Evolutionary conservation across 2,329 filamentous ascomycete species (phyloP).

Genomic region (Penicillium sp.): DNA sequence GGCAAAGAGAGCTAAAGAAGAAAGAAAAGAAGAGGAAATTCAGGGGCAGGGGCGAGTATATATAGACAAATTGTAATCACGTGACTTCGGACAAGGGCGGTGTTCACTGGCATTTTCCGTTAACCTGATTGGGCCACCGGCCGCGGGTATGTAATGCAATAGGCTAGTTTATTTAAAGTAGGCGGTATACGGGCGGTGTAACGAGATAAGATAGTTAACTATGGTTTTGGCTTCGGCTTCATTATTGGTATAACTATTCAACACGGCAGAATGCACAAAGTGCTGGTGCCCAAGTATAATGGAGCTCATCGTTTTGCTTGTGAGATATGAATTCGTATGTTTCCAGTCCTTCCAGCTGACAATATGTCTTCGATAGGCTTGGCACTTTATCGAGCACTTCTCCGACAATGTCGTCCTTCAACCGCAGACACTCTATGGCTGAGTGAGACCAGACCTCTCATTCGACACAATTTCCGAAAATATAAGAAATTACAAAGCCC

Average conservation of each 20-base stretch:
- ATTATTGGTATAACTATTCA: background rate
- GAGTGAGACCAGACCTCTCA: conserved; percentile 25
- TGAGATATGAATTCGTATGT: conserved; percentile 19
- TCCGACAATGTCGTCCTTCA: conserved; percentile 40
- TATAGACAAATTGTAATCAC: background rate
- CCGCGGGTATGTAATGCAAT: fast-evolving
- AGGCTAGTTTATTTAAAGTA: background rate
- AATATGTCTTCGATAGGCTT: conserved; percentile 31
- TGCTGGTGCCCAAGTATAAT: conserved; percentile 34
- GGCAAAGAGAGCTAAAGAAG: conserved; percentile 49
- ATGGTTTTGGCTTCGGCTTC: background rate
- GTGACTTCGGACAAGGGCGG: background rate
- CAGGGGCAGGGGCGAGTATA: background rate
- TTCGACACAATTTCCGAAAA: conserved; percentile 39
- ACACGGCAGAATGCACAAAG: conserved; percentile 35
- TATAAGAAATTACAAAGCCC: conserved; percentile 41
- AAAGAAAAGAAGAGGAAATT: conserved; percentile 41
- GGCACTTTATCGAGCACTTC: conserved; percentile 46
- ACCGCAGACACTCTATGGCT: conserved; percentile 22
- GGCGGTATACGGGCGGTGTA: background rate
- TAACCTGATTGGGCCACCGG: background rate
- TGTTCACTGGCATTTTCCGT: fast-evolving
- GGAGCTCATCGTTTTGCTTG: conserved; percentile 47
- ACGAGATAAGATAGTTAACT: background rate
- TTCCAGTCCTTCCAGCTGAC: background rate